Base-by-base conservation (phyloP, 2,329 filamentous ascomycete species). In the Rhexocercosporidium sp. region DNA sequence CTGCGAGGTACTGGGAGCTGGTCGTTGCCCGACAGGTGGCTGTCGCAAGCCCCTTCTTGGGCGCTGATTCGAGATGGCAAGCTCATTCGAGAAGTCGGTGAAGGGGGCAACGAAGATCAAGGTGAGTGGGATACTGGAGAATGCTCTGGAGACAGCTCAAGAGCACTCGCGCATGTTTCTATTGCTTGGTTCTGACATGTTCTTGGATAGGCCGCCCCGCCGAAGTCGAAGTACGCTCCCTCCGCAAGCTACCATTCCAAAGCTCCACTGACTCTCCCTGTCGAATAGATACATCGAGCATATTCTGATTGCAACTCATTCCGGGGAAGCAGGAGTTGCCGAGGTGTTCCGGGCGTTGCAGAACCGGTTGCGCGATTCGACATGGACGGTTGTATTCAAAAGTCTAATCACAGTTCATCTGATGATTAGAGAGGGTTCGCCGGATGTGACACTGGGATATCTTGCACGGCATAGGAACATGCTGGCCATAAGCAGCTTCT, bases 321-420 rank as follows among this genome's bases (percentile, higher is more conserved):
- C 94, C 25, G 96, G 94, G 74, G 96, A 99, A 81, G 92, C 93
- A 63, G 96, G 95, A 73, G 93, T 99, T 68, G 95, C 91, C 68
- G 96, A 99, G 82, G 92, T 99, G 77, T 98, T 99, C 79, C 90
- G 96, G 69, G 93, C 94, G 49, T 84, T 99, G 64, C 94, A 96
- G 78, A 89, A 93, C 78, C 89, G 96, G 62, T 82, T 99, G 72
- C 91, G 94, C 78, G 96, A 99, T 79, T 95, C 95, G 73, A 97
- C 96, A 84, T 99, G 96, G 96, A 99, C 96, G n/a, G 94, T 98
- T 66, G 95, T 97, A 71, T 97, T 97, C 89, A 99, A 99, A 84
- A 91, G 93, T 75, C 84, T 99, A 73, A 97, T 98, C 75, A 96
- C 97, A 59, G 89, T 97, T 56, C 96, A 99, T 79, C 83, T 98